Conservation (phyloP, 2,329 filamentous ascomycete species). For the Madurella mycetomatis region DNA sequence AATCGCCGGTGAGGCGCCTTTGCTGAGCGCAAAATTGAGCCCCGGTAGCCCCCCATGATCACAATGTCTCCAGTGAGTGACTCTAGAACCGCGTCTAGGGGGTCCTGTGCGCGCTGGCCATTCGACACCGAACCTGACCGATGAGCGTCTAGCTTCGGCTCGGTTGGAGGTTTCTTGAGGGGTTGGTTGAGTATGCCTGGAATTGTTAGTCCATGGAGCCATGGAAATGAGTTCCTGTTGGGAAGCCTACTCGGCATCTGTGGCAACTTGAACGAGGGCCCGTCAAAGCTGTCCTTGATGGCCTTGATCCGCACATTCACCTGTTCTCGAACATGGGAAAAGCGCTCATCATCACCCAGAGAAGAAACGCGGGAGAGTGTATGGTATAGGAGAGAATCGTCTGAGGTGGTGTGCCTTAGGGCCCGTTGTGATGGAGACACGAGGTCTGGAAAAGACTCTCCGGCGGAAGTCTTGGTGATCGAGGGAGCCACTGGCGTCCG, state of each 20-base stretch:
- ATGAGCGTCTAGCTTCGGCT: conserved; percentile 10
- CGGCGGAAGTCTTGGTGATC: background rate
- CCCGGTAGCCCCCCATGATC: conserved; percentile 83
- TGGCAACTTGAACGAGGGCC: conserved; percentile 69
- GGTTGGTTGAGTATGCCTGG: conserved; percentile 28
- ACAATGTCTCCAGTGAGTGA: conserved; percentile 79
- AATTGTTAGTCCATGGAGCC: conserved; percentile 9
- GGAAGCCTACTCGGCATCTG: conserved; percentile 45
- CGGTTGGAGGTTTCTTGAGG: conserved; percentile 24
- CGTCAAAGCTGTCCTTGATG: conserved; percentile 80
- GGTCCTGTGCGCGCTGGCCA: conserved; percentile 21
- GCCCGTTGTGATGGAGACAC: conserved; percentile 9
- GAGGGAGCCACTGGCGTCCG: conserved; percentile 10
- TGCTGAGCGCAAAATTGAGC: conserved; percentile 81
- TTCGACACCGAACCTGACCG: conserved; percentile 20
- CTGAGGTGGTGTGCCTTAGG: conserved; percentile 63
- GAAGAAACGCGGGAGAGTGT: conserved; percentile 75
- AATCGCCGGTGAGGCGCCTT: conserved; percentile 79
- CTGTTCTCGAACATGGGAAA: conserved; percentile 74
- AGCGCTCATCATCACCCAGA: conserved; percentile 76
- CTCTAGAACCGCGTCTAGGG: conserved; percentile 56
- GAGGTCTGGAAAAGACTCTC: background rate
- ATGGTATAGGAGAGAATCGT: conserved; percentile 74
- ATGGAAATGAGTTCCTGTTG: background rate
- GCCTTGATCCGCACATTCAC: conserved; percentile 88